phyloP scores from a whole-genome alignment of 352 stramenopile genomes.

The Pythium volutum region DNA sequence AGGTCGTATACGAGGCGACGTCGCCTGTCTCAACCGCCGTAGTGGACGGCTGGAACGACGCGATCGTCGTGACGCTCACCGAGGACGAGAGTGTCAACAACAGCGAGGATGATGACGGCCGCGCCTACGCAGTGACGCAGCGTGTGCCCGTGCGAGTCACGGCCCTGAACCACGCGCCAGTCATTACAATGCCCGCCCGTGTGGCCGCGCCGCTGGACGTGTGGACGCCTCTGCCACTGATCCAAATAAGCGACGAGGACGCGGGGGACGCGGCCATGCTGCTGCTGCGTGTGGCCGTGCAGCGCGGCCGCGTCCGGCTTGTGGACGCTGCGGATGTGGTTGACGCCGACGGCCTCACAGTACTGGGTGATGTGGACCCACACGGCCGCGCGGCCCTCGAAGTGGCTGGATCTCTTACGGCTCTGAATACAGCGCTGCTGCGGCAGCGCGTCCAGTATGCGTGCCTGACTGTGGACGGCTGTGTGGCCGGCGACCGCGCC shows the following conservation, averaged over 20 bases:
- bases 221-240: conserved; percentile 27
- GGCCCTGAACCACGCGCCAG: conserved; percentile 43
- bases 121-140: conserved; percentile 33
- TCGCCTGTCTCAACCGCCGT: not conserved
- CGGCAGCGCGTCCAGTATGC: conserved; percentile 35
- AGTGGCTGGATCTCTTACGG: conserved; percentile 30
- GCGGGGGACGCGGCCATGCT: conserved; percentile 32
- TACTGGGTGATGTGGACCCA: not conserved
- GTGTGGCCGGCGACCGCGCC: conserved; percentile 29
- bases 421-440: conserved; percentile 25
- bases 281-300: conserved; percentile 41
- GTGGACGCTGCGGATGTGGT: not conserved
- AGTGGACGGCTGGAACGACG: conserved; percentile 23
- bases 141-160: conserved; percentile 39
- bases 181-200: conserved; percentile 26
- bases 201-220: conserved; percentile 31
- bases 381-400: conserved; percentile 27
- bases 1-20: conserved; percentile 42
- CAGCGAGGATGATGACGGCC: conserved; percentile 19
- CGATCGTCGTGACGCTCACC: conserved; percentile 41
- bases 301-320: conserved; percentile 34
- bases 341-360: not conserved
- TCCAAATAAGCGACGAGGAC: conserved; percentile 43
- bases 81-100: conserved; percentile 10
- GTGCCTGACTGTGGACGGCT: conserved; percentile 27